Conservation (phyloP, 208 protist species). For the Borovskyia barvae region DNA sequence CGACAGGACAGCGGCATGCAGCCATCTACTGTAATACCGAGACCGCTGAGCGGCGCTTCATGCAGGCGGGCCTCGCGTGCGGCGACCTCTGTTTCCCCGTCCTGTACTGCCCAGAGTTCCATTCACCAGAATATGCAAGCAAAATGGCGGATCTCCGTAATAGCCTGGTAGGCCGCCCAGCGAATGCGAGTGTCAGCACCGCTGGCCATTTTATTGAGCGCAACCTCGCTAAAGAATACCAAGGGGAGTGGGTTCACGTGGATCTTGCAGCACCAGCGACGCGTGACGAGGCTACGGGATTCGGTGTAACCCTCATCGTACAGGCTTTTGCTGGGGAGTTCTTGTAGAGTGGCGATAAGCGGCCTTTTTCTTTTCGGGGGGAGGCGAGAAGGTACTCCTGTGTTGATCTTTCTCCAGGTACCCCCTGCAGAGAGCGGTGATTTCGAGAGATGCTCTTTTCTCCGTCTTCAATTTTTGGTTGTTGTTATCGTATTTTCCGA, state of each 20-base stretch:
- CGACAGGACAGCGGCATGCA: conserved; percentile 77
- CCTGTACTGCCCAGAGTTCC: conserved; percentile 87
- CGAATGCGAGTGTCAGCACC: conserved; percentile 77
- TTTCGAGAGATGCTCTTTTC: no score
- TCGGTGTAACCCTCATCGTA: conserved; percentile 66
- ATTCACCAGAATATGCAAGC: conserved; percentile 67
- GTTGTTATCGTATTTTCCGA: no score
- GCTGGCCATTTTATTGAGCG: conserved; percentile 81
- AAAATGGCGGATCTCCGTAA: conserved; percentile 74
- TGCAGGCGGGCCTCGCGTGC: conserved; percentile 40
- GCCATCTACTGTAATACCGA: conserved; percentile 82
- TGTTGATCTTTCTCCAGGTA: no score
- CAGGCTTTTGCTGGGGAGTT: conserved; percentile 40
- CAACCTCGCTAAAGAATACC: conserved; percentile 55
- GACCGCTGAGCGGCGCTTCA: conserved; percentile 50
- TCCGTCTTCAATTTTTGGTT: no score
- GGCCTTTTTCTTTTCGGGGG: no score
- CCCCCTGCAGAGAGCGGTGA: no score
- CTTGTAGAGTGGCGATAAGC: no score
- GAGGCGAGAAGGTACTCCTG: no score
- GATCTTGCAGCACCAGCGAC: conserved; percentile 78
- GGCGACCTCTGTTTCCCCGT: conserved; percentile 89
- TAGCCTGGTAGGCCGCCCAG: conserved; percentile 53
- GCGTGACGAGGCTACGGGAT: conserved; percentile 70
- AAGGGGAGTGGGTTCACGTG: conserved; percentile 83